phyloP scores from a whole-genome alignment of 2,329 filamentous ascomycete species.

The Cladophialophora carrionii region DNA sequence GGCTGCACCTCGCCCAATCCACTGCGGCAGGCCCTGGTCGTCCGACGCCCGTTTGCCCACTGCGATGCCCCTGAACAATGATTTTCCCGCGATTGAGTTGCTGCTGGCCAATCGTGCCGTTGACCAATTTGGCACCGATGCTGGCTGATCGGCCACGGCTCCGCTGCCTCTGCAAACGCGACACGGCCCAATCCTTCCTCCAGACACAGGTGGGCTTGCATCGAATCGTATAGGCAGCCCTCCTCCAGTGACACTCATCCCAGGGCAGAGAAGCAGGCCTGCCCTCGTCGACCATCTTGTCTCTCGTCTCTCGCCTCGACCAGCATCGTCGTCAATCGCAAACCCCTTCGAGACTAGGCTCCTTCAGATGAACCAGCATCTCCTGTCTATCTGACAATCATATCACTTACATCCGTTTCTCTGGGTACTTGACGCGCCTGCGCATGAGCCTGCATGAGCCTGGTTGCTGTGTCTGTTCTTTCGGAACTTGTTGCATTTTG shows the following conservation, averaged over 20 bases:
- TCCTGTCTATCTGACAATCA: conserved; percentile 29
- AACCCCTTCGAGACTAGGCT: conserved; percentile 16
- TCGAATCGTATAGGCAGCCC: not conserved
- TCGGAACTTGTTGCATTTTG: conserved; percentile 16
- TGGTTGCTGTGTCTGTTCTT: conserved; percentile 13
- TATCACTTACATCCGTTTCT: conserved; percentile 2
- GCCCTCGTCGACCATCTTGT: conserved; percentile 12
- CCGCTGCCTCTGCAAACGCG: conserved; percentile 29
- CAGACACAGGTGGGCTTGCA: not conserved
- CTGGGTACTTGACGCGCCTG: conserved; percentile 14
- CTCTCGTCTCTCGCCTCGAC: conserved; percentile 18
- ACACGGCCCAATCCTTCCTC: conserved; percentile 15
- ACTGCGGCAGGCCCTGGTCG: conserved; percentile 8
- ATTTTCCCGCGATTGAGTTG: conserved; percentile 25
- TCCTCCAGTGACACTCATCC: not conserved
- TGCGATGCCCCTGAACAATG: conserved; percentile 33
- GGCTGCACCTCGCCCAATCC: conserved; percentile 7
- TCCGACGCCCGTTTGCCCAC: conserved; percentile 2
- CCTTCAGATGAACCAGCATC: conserved; percentile 14
- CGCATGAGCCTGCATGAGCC: conserved; percentile 9
- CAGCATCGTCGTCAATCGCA: conserved; percentile 15
- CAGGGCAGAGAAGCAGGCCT: conserved; percentile 18
- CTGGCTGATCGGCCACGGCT: conserved; percentile 21
- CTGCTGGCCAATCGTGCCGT: conserved; percentile 24
- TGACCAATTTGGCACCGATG: conserved; percentile 17